Conservation (phyloP, 495 filamentous ascomycete genomes). For the Filosporella fistucella region DNA sequence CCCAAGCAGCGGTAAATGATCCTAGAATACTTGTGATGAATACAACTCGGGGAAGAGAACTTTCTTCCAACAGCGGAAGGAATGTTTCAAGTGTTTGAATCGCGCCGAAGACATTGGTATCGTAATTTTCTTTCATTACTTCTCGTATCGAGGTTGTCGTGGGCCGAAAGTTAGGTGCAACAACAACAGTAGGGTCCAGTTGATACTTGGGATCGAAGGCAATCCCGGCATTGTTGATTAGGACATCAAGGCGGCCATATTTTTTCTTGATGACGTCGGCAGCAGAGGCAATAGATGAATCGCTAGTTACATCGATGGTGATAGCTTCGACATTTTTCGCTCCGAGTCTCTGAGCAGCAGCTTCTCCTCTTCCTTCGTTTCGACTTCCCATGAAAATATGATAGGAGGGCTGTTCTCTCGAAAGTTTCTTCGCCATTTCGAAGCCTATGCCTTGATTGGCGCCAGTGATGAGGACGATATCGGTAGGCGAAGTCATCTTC, state of each 20-base stretch:
- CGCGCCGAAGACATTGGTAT: conserved; percentile 34
- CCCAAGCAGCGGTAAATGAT: conserved; percentile 25
- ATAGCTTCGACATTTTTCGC: conserved; percentile 4
- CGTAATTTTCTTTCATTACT: conserved; percentile 12
- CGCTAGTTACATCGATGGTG: conserved; percentile 37
- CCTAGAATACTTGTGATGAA: conserved; percentile 36
- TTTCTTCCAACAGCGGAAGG: conserved; percentile 31
- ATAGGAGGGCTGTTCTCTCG: conserved; percentile 25
- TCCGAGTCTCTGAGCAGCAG: conserved; percentile 25
- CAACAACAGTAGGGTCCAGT: conserved; percentile 14
- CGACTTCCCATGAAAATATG: conserved; percentile 34
- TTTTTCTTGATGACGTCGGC: conserved; percentile 13
- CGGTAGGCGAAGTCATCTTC: neutral
- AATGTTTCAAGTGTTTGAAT: conserved; percentile 34
- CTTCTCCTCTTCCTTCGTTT: conserved; percentile 25
- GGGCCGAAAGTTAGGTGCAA: no score
- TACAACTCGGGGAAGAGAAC: conserved; percentile 30
- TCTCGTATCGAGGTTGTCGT: no score
- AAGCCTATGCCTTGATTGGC: conserved; percentile 36
- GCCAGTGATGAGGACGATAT: conserved; percentile 13
- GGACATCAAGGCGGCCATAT: conserved; percentile 41
- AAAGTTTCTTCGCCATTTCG: conserved; percentile 29
- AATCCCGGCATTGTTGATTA: conserved; percentile 59
- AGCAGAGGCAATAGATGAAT: conserved; percentile 36
- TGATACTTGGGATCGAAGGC: conserved; percentile 26